phyloP scores from a whole-genome alignment of 2,329 filamentous ascomycete species.

The Colletotrichum magnum region DNA sequence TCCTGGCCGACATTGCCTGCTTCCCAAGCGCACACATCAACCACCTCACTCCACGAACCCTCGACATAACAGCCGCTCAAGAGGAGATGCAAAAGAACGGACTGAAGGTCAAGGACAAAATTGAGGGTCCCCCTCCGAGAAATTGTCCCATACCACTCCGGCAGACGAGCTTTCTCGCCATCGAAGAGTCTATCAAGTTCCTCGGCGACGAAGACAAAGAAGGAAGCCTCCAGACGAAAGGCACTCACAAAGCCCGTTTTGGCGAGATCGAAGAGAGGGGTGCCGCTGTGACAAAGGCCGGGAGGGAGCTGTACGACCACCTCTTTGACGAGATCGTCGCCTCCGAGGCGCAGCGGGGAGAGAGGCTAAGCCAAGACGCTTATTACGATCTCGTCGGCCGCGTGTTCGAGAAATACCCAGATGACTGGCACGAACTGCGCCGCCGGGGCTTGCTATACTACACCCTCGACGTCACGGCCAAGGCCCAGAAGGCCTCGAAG shows the following conservation, averaged over 20 bases:
- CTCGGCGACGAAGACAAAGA: slow-evolving; percentile 36
- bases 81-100: slow-evolving; percentile 55
- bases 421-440: slow-evolving; percentile 54
- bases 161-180: slow-evolving; percentile 67
- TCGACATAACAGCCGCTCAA: slow-evolving; percentile 63
- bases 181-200: slow-evolving; percentile 63
- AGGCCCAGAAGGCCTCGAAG: background rate
- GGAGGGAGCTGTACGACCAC: slow-evolving; percentile 61
- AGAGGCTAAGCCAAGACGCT: slow-evolving; percentile 29
- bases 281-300: slow-evolving; percentile 61
- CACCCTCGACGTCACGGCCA: slow-evolving; percentile 46
- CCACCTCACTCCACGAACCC: slow-evolving; percentile 65
- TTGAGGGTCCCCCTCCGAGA: slow-evolving; percentile 64
- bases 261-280: slow-evolving; percentile 68
- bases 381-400: slow-evolving; percentile 39
- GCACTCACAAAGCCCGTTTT: slow-evolving; percentile 63
- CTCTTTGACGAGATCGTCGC: slow-evolving; percentile 51
- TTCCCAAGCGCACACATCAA: slow-evolving; percentile 64
- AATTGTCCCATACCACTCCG: slow-evolving; percentile 62
- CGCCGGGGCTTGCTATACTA: slow-evolving; percentile 55
- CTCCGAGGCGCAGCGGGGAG: background rate
- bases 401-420: slow-evolving; percentile 56
- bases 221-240: slow-evolving; percentile 33
- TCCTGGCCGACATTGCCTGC: slow-evolving; percentile 62
- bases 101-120: slow-evolving; percentile 60